Evolutionary conservation across 257 asterid genomes (phyloP), one percentile per base, ranked within the genome.

Genomic region (Anisodus tanguticus): DNA sequence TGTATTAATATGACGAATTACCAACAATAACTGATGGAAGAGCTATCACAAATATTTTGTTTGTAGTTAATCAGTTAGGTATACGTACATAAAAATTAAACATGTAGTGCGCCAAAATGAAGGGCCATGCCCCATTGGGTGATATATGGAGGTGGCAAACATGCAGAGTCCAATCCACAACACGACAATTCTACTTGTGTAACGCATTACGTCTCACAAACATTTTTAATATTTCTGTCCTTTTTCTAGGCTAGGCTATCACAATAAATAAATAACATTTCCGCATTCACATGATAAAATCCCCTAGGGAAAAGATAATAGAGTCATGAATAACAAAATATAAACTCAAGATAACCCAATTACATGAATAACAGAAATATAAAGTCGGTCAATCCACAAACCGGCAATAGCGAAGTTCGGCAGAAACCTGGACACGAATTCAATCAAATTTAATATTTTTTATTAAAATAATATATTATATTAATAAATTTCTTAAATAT

Each of bases 101-200:
- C 8, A 26, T 51, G 58, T 54, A 1, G 43, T 35, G 6, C n/a
- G n/a, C 57, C 37, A 19, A 49, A 22, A 49, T 51, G 6, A 43
- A 49, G 62, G 4, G 45, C 39, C 63, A 12, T 13, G 63, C 26
- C 63, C 63, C 9, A 19, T 72, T 47, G 31, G 80, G 22, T 72
- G 5, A 66, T 64, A 64, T 72, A 35, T 15, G 16, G 41, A 71
- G 13, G 82, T 77, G 82, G 82, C 49, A 8, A 77, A 77, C 82
- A 77, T 77, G 82, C 82, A 77, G 5, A 13, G 72, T n/a, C 41
- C 7, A 2, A 11, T 37, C 19, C 45, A 49, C 43, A 6, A 74
- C 22, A 77, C 49, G 15, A 26, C 49, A 77, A 53, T 77, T 53
- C 82, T 26, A 77, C 82, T 53, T 13, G 26, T 76, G 26, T 66